Evolutionary conservation across 768 basidiomycete genomes (phyloP).

Genomic region (Leccinum arenicola): DNA sequence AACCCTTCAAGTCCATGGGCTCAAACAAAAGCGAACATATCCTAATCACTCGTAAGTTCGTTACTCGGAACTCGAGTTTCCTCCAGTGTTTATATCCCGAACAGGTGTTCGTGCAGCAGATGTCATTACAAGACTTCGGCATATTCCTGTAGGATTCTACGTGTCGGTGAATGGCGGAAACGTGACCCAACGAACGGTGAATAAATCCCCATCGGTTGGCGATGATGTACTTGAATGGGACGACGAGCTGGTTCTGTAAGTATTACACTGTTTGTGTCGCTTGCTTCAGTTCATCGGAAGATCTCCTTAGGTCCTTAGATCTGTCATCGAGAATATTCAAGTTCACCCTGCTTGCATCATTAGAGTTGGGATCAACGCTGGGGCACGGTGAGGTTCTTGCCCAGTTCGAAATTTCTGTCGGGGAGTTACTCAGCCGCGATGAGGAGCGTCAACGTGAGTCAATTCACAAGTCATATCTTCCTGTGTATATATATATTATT

Average conservation of each 20-base stretch:
- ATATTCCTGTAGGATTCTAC: neutral
- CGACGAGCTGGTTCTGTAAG: slow-evolving; percentile 1
- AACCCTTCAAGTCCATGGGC: neutral
- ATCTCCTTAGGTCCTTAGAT: neutral
- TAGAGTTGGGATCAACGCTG: slow-evolving; percentile 1
- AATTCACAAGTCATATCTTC: neutral
- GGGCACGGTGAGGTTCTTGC: slow-evolving; percentile 2
- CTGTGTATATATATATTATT: neutral
- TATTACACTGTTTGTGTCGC: neutral
- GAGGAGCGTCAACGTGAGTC: neutral
- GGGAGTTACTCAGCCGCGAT: neutral
- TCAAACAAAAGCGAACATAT: neutral
- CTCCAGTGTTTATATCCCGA: neutral
- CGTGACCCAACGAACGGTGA: neutral
- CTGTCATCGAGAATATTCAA: neutral
- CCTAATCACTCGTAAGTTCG: neutral
- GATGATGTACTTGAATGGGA: neutral
- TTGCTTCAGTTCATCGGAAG: neutral
- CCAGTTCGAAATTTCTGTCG: neutral
- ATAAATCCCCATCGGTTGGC: neutral
- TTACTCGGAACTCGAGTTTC: neutral
- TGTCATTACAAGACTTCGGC: neutral
- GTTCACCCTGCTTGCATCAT: slow-evolving; percentile 5
- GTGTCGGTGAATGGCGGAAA: neutral
- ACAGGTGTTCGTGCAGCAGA: neutral